Evolutionary conservation across 176 grass and related monocot genomes (phyloP).

Genomic region (Carex pumila): DNA sequence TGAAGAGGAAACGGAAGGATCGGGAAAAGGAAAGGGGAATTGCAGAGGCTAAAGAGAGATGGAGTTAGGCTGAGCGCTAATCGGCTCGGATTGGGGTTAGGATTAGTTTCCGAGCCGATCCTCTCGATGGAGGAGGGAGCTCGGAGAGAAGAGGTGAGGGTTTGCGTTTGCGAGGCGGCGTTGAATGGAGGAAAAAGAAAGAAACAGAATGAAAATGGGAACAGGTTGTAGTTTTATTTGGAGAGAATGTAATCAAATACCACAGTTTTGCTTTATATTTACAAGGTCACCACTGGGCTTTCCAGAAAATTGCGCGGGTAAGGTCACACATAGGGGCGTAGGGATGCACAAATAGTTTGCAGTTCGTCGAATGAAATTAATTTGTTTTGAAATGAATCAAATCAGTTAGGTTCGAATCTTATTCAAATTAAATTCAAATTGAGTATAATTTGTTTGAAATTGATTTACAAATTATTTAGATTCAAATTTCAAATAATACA

Average conservation of each 20-base stretch:
- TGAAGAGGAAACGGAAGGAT: background rate
- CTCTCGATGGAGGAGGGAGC: background rate
- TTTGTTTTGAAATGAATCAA: too few species aligned
- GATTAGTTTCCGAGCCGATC: background rate
- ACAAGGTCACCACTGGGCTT: background rate
- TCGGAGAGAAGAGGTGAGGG: background rate
- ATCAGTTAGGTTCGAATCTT: too few species aligned
- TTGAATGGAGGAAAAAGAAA: background rate
- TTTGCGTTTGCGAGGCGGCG: background rate
- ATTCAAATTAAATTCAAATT: too few species aligned
- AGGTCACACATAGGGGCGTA: too few species aligned
- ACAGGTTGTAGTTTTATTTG: background rate
- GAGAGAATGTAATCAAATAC: background rate
- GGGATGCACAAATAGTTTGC: too few species aligned
- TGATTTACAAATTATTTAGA: too few species aligned
- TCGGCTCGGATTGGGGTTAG: background rate
- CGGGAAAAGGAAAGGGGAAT: constrained; percentile 22
- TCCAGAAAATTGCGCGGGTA: background rate
- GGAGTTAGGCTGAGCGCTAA: background rate
- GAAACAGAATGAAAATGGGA: background rate
- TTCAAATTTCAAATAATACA: too few species aligned
- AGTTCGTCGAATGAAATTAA: too few species aligned
- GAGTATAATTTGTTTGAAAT: too few species aligned
- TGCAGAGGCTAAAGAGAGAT: background rate
- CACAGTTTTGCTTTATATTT: background rate